Conservation (phyloP, 352 stramenopile species). For the Globisporangium takayamanum region DNA sequence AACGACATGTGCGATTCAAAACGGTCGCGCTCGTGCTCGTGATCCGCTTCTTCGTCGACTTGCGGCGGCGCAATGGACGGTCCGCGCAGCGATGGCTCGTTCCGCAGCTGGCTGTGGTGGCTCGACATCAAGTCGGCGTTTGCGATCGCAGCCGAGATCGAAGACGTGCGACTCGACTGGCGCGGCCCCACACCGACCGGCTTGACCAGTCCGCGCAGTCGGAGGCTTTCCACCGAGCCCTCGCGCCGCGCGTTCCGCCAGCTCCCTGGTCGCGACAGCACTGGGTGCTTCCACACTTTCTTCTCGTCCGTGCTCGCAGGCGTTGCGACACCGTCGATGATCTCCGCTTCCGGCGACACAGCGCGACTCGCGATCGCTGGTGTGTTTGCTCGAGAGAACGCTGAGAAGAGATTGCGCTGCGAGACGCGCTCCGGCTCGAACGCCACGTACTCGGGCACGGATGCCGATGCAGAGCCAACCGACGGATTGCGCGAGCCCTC, state of each 20-base stretch:
- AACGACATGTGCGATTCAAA: background rate
- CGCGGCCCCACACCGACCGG: conserved; percentile 6
- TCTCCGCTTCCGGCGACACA: background rate
- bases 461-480: background rate
- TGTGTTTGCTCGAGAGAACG: conserved; percentile 5
- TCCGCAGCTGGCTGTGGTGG: conserved; percentile 17
- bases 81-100: conserved; percentile 17
- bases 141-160: conserved; percentile 19
- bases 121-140: conserved; percentile 18
- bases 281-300: conserved; percentile 28
- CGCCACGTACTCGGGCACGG: conserved; percentile 20
- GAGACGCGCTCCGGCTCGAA: conserved; percentile 62
- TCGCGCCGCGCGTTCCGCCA: conserved; percentile 47
- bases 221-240: conserved; percentile 26
- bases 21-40: conserved; percentile 5
- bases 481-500: conserved; percentile 5
- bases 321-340: conserved; percentile 20
- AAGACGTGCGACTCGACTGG: conserved; percentile 25
- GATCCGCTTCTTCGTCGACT: conserved; percentile 1
- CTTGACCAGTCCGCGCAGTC: conserved; percentile 27
- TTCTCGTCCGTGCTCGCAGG: conserved; percentile 23
- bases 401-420: conserved; percentile 41
- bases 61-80: background rate
- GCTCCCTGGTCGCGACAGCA: conserved; percentile 28
- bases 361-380: background rate